phyloP scores from a whole-genome alignment of 208 protist species.

The Trypanosoma caninum region DNA sequence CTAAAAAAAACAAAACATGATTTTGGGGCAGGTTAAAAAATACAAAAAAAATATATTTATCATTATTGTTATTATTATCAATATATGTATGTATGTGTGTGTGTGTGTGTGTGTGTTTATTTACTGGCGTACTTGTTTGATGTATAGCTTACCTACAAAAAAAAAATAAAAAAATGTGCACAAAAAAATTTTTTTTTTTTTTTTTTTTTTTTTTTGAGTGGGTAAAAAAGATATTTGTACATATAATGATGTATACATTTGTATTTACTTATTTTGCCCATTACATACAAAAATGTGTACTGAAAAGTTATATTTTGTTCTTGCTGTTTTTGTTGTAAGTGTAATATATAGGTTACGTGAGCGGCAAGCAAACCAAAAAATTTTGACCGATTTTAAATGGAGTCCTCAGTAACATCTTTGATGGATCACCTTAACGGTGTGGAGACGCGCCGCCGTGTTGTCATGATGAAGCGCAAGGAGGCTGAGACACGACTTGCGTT shows the following conservation, averaged over 20 bases:
- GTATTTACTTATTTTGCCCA: background rate
- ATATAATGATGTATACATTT: background rate
- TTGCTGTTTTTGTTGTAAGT: no score
- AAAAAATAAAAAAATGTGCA: background rate
- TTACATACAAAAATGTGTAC: no score
- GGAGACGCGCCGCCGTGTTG: conserved; percentile 68
- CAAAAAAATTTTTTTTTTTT: no score
- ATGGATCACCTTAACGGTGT: conserved; percentile 75
- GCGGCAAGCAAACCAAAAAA: no score
- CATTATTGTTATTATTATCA: background rate
- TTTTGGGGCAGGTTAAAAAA: background rate
- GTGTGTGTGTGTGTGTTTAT: no score
- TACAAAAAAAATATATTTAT: background rate
- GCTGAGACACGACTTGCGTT: conserved; percentile 54
- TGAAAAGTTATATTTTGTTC: no score
- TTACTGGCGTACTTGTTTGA: background rate
- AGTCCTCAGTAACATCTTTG: conserved; percentile 47
- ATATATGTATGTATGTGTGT: background rate
- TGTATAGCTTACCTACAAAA: no score
- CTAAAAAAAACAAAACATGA: background rate
- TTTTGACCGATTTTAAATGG: conserved; percentile 25
- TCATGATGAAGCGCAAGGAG: conserved; percentile 69
- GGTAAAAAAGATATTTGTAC: no score
- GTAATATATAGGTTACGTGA: no score
- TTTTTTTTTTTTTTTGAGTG: no score